These are phyloP conservation scores for Thuidium tamariscinum DNA, from an alignment of 225 moss, liverwort and hornwort species.

Conservation along the genomic window DNA sequence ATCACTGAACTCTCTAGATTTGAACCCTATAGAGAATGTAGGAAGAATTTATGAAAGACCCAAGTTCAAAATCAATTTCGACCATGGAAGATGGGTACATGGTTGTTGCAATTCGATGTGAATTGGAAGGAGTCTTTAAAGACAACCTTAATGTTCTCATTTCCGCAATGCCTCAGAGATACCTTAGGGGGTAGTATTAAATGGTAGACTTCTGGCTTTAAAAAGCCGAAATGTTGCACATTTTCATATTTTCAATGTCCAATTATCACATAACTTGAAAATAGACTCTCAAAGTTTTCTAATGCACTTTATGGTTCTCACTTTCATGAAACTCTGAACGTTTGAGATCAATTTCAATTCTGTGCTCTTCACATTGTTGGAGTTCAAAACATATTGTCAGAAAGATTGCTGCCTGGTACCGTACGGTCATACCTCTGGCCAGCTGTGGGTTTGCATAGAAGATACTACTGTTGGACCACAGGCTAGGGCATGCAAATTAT, in stretches of 20 bases:
- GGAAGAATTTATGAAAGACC: background rate
- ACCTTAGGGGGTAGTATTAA: background rate
- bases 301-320: background rate
- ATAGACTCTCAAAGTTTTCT: background rate
- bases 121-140: background rate
- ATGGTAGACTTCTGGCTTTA: background rate
- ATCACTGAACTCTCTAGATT: background rate
- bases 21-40: background rate
- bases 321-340: background rate
- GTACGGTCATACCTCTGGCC: background rate
- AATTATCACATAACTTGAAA: background rate
- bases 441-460: background rate
- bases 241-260: background rate
- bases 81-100: background rate
- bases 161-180: background rate
- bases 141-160: background rate
- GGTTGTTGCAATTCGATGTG: background rate
- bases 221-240: background rate
- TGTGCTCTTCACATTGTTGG: background rate
- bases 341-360: background rate
- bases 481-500: background rate
- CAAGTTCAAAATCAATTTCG: background rate
- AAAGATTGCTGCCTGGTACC: background rate
- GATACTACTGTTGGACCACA: background rate
- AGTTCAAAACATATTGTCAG: background rate